Evolutionary conservation across 495 filamentous ascomycete species (phyloP), one percentile per base, ranked within the genome.

Genomic region (Emericellopsis terricola): DNA sequence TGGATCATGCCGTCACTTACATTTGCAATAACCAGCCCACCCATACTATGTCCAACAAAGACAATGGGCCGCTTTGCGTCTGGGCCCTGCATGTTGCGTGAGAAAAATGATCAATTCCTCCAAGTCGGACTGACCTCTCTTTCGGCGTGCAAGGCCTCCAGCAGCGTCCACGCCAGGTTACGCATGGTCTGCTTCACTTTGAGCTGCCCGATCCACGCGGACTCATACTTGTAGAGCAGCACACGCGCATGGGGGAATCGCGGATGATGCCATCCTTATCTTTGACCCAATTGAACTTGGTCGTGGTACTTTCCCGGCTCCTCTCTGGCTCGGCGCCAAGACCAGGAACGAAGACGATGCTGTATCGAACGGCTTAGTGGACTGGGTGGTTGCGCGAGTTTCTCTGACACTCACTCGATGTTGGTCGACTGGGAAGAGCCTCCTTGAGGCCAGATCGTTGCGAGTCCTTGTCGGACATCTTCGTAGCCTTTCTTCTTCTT

Each of bases 301-400:
- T 55, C 15, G 44, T 52, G 34, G 64, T 60, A 26, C 60, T 68
- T 10, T 65, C 69, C 73, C 73, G 77, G 19, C 70, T 69, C 9
- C 71, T 56, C 20, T 71, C 53, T 3, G 73, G 69, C 34, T 74
- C 53, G 14, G 73, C 73, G 33, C 74, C 75, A 9, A 78, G 48
- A 16, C 73, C 73, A 37, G 76, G 73, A 19, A 78, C 72, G 35
- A 75, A 64, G 11, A 75, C 69, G 28, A 75, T 64, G 41, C 49
- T 52, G 33, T 6, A 13, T 7, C n/a, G n/a, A n/a, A n/a, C n/a
- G n/a, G n/a, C n/a, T n/a, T n/a, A n/a, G n/a, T n/a, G n/a, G n/a
- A 36, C 0, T 29, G 6, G 16, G 47, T 31, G 50, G 40, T 29
- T 26, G 5, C 3, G 19, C 2, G 8, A 33, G 8, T 24, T 37